Base-by-base conservation (phyloP, 441 rosid genomes). In the Erodium moschatum region DNA sequence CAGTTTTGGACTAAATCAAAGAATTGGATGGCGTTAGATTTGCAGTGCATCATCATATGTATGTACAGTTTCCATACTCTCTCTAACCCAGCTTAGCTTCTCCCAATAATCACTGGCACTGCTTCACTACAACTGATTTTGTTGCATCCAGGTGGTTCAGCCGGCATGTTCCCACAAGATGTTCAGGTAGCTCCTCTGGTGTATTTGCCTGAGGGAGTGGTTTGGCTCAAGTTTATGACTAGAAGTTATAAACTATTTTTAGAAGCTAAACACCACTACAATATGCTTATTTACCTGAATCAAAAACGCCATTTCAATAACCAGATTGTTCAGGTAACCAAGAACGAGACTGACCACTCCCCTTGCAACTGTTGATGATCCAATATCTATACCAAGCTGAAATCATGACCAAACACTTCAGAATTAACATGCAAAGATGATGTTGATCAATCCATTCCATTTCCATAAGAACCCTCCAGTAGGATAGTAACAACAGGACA, bases 321-420 rank as follows among this genome's bases (percentile, higher is more conserved):
- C 96, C 77, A 90, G 83, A 76, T 90, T 90, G 85, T 85, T 89
- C 72, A 92, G 96, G 84, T 90, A 92, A 63, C 98, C 97, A 13
- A 92, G 97, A 72, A 92, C 97, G 75, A 92, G 92, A 81, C 89
- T 89, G 60, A 90, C 97, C 73, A 92, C 98, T 24, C 98, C 98
- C 76, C 98, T 85, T 56, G 98, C 98, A 63, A 92, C 92, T 3
- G 98, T 90, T 27, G 97, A 92, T 50, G 98, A 90, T 20, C 97
- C 97, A 64, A 92, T 86, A 78, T 92, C 97, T n/a, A 92, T 85
- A 38, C 94, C 98, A 70, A 92, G 88, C 98, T 92, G 97, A 69
- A 78, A 73, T 11, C 8, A 74, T 20, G 13, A 29, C 3, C 27
- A 11, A 18, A 38, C 40, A 63, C 13, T 29, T 63, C 38, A 27